phyloP scores from a whole-genome alignment of 208 protist species.

The Acanthamoeba sp. region DNA sequence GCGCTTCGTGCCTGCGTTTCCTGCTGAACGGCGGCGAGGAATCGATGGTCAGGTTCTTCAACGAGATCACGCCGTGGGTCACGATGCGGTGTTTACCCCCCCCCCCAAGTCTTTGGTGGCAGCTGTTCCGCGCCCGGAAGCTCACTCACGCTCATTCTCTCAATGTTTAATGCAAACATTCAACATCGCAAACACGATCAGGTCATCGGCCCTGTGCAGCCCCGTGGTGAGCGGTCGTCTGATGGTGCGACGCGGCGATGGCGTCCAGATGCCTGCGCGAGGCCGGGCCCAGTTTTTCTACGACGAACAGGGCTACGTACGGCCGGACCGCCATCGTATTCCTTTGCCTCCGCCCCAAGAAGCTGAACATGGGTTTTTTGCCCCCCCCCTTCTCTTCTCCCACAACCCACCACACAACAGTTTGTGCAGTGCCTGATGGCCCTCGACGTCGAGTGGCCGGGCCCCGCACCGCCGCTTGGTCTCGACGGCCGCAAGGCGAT shows the following conservation, averaged over 20 bases:
- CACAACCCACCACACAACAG: not conserved
- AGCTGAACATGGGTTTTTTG: not conserved
- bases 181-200: too few relatives aligned
- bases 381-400: too few relatives aligned
- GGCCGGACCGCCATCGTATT: too few relatives aligned
- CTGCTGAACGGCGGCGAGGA: not conserved
- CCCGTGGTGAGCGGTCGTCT: not conserved
- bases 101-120: too few relatives aligned
- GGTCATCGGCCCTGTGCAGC: not conserved
- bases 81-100: not conserved
- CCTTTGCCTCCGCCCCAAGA: not conserved
- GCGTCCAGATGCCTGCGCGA: not conserved
- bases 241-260: not conserved
- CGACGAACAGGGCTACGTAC: slow-evolving; percentile 8
- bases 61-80: not conserved
- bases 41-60: not conserved
- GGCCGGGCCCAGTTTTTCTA: not conserved
- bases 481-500: not conserved
- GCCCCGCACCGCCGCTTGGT: too few relatives aligned
- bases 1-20: not conserved
- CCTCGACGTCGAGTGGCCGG: not conserved
- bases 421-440: not conserved
- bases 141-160: too few relatives aligned
- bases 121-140: not conserved
- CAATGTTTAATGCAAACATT: too few relatives aligned